Evolutionary conservation across 352 stramenopile genomes (phyloP).

Genomic region (Pythium phragmitis): DNA sequence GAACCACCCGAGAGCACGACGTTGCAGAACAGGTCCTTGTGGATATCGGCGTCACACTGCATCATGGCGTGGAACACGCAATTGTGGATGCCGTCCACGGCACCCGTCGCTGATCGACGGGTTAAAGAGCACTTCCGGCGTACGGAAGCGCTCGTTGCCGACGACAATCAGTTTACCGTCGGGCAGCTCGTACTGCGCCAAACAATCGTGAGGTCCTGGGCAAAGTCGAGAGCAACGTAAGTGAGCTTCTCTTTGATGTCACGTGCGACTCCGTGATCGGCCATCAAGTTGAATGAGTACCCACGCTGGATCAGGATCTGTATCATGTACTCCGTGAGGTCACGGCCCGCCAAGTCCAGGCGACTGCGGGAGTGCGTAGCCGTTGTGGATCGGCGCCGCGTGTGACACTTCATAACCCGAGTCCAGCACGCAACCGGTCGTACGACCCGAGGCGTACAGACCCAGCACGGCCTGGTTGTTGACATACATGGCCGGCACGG

Average conservation of each 20-base stretch:
- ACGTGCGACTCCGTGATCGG: constrained; percentile 82
- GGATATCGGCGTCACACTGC: constrained; percentile 96
- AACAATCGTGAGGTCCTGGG: constrained; percentile 69
- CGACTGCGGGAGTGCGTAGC: constrained; percentile 77
- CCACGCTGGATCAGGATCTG: constrained; percentile 65
- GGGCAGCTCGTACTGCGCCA: constrained; percentile 72
- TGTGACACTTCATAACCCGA: constrained; percentile 84
- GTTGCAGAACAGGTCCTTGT: constrained; percentile 91
- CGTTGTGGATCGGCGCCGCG: constrained; percentile 83
- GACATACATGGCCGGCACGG: constrained; percentile 93
- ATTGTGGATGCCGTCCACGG: constrained; percentile 73
- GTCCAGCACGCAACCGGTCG: constrained; percentile 83
- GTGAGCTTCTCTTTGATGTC: constrained; percentile 89
- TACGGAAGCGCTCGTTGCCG: constrained; percentile 57
- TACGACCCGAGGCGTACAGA: constrained; percentile 94
- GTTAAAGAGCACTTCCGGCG: constrained; percentile 69
- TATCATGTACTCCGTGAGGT: constrained; percentile 80
- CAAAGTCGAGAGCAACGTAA: constrained; percentile 81
- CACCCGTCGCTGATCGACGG: constrained; percentile 46
- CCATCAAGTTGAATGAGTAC: constrained; percentile 87
- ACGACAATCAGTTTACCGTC: constrained; percentile 68
- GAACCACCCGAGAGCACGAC: constrained; percentile 93
- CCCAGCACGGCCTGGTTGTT: constrained; percentile 93
- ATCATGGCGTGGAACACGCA: constrained; percentile 93
- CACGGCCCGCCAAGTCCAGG: constrained; percentile 75